Base-by-base conservation (phyloP, 768 basidiomycete species). In the Gymnopilus dilepis region DNA sequence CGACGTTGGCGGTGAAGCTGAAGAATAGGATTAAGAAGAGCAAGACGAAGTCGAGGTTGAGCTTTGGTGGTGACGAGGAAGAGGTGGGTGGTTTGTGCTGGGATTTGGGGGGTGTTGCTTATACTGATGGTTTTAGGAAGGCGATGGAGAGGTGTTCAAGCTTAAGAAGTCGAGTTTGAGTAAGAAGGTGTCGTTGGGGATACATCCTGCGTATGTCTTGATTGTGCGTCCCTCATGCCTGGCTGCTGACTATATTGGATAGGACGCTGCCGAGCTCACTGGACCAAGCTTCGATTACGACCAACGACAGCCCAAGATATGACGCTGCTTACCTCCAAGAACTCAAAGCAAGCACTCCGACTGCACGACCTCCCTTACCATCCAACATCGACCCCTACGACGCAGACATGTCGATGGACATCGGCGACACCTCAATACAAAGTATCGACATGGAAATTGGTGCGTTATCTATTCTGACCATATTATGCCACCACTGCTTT, bases 131-230 rank as follows among this genome's bases (percentile, higher is more conserved):
- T 60, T n/a, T 41, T 55, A 91, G 87, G 83, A 83, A 67, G 82
- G 78, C 11, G 82, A 81, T 38, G 85, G 81, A 7, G 88, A 92
- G 60, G 78, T 82, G 0, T 94, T 95, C 71, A 81, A 90, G 77
- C 77, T 94, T 17, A 94, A 93, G 72, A 95, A 92, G 75, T 92
- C 91, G 2, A 88, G 73, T 56, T 77, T 94, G 43, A 94, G 92
- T 68, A 78, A 79, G 62, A 91, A 89, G 65, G 69, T 91, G 63
- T 69, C 84, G 1, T 73, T 90, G 41, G 84, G 84, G 13, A 82
- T 78, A 48, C 82, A 83, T 72, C 79, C 86, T 54, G 77, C 84
- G 84, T 87, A 58, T 53, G 60, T 64, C 30, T 37, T 4, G 21
- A 53, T 43, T 6, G 6, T 9, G 17, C 8, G 38, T 22, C 9